Conservation (phyloP, 192 early-diverging fungal species). For the Backusella sp. region DNA sequence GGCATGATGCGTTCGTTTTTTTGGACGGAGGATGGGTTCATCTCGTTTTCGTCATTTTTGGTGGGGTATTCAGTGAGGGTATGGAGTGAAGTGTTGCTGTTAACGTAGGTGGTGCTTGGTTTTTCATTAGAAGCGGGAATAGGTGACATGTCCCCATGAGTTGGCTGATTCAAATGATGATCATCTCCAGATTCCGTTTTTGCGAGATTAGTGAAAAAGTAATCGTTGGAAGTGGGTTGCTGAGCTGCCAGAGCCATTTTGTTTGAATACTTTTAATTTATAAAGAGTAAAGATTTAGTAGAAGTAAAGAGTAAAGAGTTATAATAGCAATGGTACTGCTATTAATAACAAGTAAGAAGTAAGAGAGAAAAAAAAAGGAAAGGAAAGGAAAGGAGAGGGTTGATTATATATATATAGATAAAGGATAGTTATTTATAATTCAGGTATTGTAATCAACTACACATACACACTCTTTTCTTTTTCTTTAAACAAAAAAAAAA, state of each 20-base stretch:
- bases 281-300: not conserved
- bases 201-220: not conserved
- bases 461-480: not conserved
- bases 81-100: not conserved
- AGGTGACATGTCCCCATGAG: not conserved
- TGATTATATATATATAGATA: no score
- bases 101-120: not conserved
- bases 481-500: not conserved
- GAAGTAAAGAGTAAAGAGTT: not conserved
- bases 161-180: conserved; percentile 5
- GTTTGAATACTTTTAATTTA: not conserved
- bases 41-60: not conserved
- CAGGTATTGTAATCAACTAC: not conserved
- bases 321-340: not conserved
- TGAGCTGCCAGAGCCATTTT: conserved; percentile 16
- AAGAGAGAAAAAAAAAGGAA: not conserved
- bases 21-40: not conserved
- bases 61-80: not conserved
- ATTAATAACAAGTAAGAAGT: not conserved
- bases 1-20: not conserved
- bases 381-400: not conserved
- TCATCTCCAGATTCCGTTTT: not conserved
- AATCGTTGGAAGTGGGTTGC: conserved; percentile 6
- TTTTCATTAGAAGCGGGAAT: conserved; percentile 14
- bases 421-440: not conserved